Base-by-base conservation (phyloP, 2,329 filamentous ascomycete species). In the Diaporthe ampelina region DNA sequence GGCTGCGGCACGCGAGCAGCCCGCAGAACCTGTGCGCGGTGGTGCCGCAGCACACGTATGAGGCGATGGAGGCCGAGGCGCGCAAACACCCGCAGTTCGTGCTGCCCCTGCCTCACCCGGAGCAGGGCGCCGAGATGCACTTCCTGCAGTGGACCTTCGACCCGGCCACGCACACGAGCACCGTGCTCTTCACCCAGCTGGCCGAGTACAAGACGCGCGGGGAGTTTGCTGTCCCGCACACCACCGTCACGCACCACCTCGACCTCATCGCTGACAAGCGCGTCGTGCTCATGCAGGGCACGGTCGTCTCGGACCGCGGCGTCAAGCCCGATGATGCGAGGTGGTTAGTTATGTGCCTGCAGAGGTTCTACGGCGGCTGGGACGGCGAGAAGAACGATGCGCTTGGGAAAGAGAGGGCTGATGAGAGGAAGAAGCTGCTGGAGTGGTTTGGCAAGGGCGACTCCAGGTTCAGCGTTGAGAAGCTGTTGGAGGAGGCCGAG, bases 61-160 rank as follows among this genome's bases (percentile, higher is more conserved):
- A 86, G 45, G 87, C 90, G 69, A 94, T 99, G 81, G 91, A 93
- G 76, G 82, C 85, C 0, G 91, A 91, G 3, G 97, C 95, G 19
- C 91, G 91, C 77, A 86, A 87, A 69, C 91, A 96, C 82, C 97
- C 97, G 19, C 93, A 95, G 79, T 99, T 99, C 85, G 93, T 99
- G 72, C 90, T 99, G 1, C 97, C 97, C 0, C 89, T 98, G 9
- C 94, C 94, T 77, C 94, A 90, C 83, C 84, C 85, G 61, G 85
- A 83, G 32, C 87, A 87, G 77, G 94, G 94, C 69, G 94, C 95
- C 61, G 97, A 98, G 83, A 95, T 99, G 59, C 97, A 99, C 84
- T 98, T 97, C 83, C 85, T 99, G 76, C 96, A 99, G 84, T 99
- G 97, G 95, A 94, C 94, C 0, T 98, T 98, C 84, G 95, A 97